Base-by-base conservation (phyloP, 2,329 filamentous ascomycete genomes). In the Arthrobotrys pseudoclavata region DNA sequence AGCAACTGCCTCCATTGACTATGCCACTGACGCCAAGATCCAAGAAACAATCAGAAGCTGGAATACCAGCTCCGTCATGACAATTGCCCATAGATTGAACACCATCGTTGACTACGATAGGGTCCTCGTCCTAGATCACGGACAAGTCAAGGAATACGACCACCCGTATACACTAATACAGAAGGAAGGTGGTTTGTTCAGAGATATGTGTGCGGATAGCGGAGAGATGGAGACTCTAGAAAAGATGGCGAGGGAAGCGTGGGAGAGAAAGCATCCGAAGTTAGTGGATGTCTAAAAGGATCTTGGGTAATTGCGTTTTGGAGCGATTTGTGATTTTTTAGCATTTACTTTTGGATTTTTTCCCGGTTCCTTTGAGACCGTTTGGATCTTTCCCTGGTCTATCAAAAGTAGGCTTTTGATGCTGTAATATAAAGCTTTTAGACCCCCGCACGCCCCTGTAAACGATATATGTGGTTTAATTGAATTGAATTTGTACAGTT, bases 31-130 rank as follows among this genome's bases (percentile, higher is more conserved):
- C 82, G 88, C 91, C 61, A 97, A 97, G 85, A 98, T 99, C 80
- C 96, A 99, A 84, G 93, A 93, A 81, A 98, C 96, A 0, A 94
- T 99, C 78, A 91, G 94, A n/a, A 92, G 97, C 83, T 88, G 98
- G 81, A 91, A 90, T 80, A 87, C 84, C 31, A 93, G 94, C 83
- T 99, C 96, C 0, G 97, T 96, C 76, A 92, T 98, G 83, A 98
- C 96, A 0, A 98, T 99, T 82, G 96, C 96, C 0, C 96, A 99
- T 84, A 90, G 96, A 18, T 86, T 99, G 79, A 94, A 97, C 83
- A 99, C 96, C 0, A 98, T 99, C 84, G 94, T 96, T 29, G 96
- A 99, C 83, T 99, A 98, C 82, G 96, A 99, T 85, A 97, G 97
- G 86, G 95, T 99, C 13, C 86, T 99, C 15, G 94, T 99, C 12